A percentile compares a stretch with the other conserved stretches of the same genome.
phyloP scores from a whole-genome alignment of 768 basidiomycete genomes.

The Phlebiopsis gigantea region DNA sequence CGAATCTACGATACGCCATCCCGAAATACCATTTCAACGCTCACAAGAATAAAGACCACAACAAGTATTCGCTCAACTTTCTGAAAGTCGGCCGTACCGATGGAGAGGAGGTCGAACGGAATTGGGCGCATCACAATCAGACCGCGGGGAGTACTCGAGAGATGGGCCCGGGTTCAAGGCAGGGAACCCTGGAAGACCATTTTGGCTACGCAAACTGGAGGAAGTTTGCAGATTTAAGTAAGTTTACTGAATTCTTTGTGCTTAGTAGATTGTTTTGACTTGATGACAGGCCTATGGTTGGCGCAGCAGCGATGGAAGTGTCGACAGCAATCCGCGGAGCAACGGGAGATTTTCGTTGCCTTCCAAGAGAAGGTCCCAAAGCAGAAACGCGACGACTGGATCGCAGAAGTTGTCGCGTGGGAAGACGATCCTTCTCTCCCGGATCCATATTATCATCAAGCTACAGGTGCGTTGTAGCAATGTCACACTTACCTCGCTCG shows the following conservation, averaged over 20 bases:
- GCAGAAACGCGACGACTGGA: slow-evolving; percentile 17
- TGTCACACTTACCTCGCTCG: neutral
- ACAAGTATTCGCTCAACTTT: slow-evolving; percentile 28
- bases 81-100: slow-evolving; percentile 24
- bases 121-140: slow-evolving; percentile 32
- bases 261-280: too few relatives aligned
- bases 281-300: neutral
- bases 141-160: slow-evolving; percentile 29
- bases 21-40: slow-evolving; percentile 35
- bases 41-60: slow-evolving; percentile 27
- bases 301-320: neutral
- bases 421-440: slow-evolving; percentile 16
- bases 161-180: slow-evolving; percentile 30
- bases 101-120: slow-evolving; percentile 33
- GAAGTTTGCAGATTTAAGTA: slow-evolving; percentile 27
- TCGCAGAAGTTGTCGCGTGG: slow-evolving; percentile 16
- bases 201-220: slow-evolving; percentile 33
- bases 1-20: slow-evolving; percentile 18
- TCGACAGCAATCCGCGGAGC: neutral
- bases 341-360: neutral
- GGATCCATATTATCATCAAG: slow-evolving; percentile 17
- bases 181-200: slow-evolving; percentile 33
- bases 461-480: neutral
- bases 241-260: slow-evolving; percentile 6
- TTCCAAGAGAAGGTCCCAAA: neutral